Evolutionary conservation across 1,284 basidiomycete species (phyloP), one percentile per base, ranked within the genome.

Genomic region (Albatrellus sp.): DNA sequence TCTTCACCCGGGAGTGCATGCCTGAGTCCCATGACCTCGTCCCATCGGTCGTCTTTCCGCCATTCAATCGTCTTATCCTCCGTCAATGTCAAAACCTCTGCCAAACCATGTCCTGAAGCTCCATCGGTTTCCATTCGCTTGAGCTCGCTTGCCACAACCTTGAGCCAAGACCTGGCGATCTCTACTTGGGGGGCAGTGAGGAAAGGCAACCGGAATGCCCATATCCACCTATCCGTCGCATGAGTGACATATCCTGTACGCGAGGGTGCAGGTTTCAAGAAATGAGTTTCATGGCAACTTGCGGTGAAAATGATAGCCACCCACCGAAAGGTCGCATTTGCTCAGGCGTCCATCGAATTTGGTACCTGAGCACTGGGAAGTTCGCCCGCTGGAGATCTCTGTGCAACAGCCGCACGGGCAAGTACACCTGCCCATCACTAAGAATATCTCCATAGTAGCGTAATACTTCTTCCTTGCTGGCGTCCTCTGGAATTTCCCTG

Each of bases 291-390:
- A n/a, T n/a, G n/a, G n/a, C n/a, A n/a, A n/a, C 28, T 11, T 14
- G 38, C 9, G 34, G 24, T 24, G 24, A 24, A 7, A 24, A 24
- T 3, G 24, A 4, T 24, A 24, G 24, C 24, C 10, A 54, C 66
- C 51, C 53, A 77, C 80, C 82, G 50, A 69, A 57, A 2, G 68
- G 61, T 12, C 75, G 66, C 45, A 62, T 49, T 47, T 77, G 69
- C 55, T 80, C 75, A 0, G 80, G 80, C 0, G 73, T 71, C 80
- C 81, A 82, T 35, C 72, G 64, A 44, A 89, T 77, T 49, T 71
- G 65, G 54, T 88, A 88, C 46, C 83, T 65, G 46, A 82, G 57
- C 1, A 81, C 68, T 0, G 82, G 81, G 55, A 78, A 81, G 0
- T 65, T 70, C 4, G 65, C 65, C 5, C 61, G 55, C 11, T 67